Conservation (phyloP, 2,329 filamentous ascomycete species). For the Diaporthe sp. region DNA sequence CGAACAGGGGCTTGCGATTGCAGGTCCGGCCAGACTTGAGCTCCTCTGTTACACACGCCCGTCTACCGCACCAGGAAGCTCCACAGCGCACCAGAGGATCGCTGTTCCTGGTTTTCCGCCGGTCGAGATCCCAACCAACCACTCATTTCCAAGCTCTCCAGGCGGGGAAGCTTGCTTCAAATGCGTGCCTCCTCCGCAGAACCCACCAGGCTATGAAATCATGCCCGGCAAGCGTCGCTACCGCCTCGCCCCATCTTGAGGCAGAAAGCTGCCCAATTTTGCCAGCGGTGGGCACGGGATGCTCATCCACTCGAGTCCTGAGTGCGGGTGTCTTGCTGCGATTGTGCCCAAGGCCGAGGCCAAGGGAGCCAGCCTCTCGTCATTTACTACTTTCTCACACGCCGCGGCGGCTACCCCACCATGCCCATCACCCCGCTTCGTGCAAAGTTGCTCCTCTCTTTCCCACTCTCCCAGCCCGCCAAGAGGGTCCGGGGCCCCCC, state of each 20-base stretch:
- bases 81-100: conserved; percentile 20
- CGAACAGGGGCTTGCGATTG: conserved; percentile 10
- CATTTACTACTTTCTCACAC: background rate
- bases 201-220: conserved; percentile 17
- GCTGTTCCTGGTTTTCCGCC: conserved; percentile 23
- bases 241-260: background rate
- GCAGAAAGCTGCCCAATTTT: background rate
- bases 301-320: conserved; percentile 6
- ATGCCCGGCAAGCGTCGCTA: conserved; percentile 7
- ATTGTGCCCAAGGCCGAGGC: conserved; percentile 21
- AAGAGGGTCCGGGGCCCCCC: conserved; percentile 26
- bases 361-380: conserved; percentile 26
- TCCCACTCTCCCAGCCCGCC: conserved; percentile 20
- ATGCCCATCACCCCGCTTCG: conserved; percentile 32
- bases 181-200: conserved; percentile 10
- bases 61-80: conserved; percentile 3
- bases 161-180: conserved; percentile 25
- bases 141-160: conserved; percentile 20
- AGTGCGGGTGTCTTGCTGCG: conserved; percentile 2
- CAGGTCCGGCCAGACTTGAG: conserved; percentile 10
- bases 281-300: conserved; percentile 1
- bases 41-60: conserved; percentile 12
- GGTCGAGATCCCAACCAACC: conserved; percentile 29
- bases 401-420: conserved; percentile 31
- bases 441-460: conserved; percentile 36